Base-by-base conservation (phyloP, 768 basidiomycete genomes). In the Tricholomella constricta region DNA sequence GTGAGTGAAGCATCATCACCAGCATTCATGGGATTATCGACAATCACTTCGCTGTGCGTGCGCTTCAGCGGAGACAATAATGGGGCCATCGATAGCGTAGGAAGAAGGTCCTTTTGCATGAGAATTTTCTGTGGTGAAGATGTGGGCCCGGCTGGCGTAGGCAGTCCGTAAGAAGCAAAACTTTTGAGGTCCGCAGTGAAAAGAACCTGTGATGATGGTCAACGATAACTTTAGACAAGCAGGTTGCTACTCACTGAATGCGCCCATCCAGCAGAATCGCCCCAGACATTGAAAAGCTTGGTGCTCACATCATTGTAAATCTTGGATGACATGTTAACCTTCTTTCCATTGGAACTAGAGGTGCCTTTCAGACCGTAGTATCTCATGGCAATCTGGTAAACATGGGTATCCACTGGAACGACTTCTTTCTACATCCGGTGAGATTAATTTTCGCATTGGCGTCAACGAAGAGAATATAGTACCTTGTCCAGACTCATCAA, bases 401-500 rank as follows among this genome's bases (percentile, higher is more conserved):
- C 90, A 65, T 99, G 97, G 0, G 95, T 97, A 65, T 99, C 97
- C 47, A 99, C 91, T 3, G 97, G 97, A 8, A 98, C 82, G 14
- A 94, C 86, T 58, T 92, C 88, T 62, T 74, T 78, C 92, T 96
- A 60, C 19, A 19, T 38, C 40, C 6, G n/a, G 38, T 42, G 32
- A 35, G 4, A 11, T 32, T 31, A 43, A 44, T 32, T 25, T 36
- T 32, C 19, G 17, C 20, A 48, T 9, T 8, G 36, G 34, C 2
- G 38, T 15, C 45, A 50, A 42, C 34, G 19, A 7, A 54, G 19
- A 31, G 29, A 31, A 6, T 6, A 11, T 11, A 19, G 43, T 55
- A 91, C 92, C 80, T 94, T 91, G 71, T 96, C 89, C 52, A 95
- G 66, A 63, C 91, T 91, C 94, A 98, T 96, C 14, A 98, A 73